phyloP scores from a whole-genome alignment of 352 stramenopile genomes.

The Lagenidium giganteum region DNA sequence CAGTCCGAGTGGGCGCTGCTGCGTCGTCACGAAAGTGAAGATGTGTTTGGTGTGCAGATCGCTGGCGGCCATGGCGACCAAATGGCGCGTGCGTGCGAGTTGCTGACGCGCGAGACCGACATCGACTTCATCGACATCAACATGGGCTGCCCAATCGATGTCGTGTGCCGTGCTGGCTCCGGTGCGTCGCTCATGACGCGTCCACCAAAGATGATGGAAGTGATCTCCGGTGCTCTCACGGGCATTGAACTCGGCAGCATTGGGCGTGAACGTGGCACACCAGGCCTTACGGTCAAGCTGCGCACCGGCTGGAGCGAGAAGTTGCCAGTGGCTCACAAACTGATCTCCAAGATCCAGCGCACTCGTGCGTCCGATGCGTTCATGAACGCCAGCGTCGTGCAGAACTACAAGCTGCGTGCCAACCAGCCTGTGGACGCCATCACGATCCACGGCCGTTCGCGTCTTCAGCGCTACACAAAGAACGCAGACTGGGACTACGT shows the following conservation, averaged over 20 bases:
- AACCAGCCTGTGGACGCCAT: conserved; percentile 55
- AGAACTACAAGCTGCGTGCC: conserved; percentile 54
- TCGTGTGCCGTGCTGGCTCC: conserved; percentile 74
- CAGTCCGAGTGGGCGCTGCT: conserved; percentile 95
- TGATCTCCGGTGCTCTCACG: conserved; percentile 81
- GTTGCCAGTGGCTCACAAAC: conserved; percentile 88
- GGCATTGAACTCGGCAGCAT: conserved; percentile 52
- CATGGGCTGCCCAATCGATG: conserved; percentile 97
- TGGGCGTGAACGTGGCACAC: conserved; percentile 19
- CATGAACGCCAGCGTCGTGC: conserved; percentile 61
- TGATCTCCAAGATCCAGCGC: conserved; percentile 86
- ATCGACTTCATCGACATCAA: conserved; percentile 99
- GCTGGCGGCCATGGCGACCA: conserved; percentile 87
- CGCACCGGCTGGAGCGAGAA: conserved; percentile 95
- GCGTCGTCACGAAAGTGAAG: conserved; percentile 91
- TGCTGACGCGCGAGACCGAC: conserved; percentile 88
- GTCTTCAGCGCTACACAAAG: conserved; percentile 95
- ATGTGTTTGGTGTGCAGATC: conserved; percentile 97
- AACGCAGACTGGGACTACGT: conserved; percentile 98
- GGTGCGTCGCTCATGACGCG: conserved; percentile 92
- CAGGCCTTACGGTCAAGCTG: conserved; percentile 96
- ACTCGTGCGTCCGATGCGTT: conserved; percentile 37
- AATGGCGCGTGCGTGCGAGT: conserved; percentile 85
- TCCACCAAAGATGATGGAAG: conserved; percentile 75
- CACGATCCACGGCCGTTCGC: conserved; percentile 91